These are phyloP conservation scores for Coemansia sp. DNA, from an alignment of 192 early-diverging fungal species.

Conservation along the genomic window DNA sequence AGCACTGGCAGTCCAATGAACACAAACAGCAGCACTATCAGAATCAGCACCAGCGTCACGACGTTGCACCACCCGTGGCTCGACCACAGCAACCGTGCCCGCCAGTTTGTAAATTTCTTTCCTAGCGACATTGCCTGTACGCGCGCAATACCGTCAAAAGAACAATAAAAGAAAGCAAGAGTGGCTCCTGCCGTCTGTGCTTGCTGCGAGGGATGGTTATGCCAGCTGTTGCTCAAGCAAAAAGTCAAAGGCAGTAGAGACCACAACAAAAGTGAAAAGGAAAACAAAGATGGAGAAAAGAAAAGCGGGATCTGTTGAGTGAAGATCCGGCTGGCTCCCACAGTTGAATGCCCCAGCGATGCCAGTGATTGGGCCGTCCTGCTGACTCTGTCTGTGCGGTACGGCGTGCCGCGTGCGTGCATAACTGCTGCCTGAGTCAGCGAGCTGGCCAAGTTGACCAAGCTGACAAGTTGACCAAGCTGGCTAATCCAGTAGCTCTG, in stretches of 20 bases:
- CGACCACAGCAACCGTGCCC: conserved; percentile 46
- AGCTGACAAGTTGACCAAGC: no score
- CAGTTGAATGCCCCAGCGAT: not conserved
- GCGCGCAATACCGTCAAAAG: no score
- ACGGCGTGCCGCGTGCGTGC: not conserved
- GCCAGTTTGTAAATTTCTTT: conserved; percentile 44
- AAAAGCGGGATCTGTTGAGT: not conserved
- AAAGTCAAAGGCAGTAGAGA: conserved; percentile 1
- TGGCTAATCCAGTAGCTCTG: not conserved
- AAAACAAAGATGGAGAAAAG: not conserved
- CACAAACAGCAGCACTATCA: conserved; percentile 49
- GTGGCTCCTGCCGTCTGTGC: no score
- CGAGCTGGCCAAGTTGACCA: not conserved
- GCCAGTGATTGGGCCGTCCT: not conserved
- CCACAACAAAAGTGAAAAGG: conserved; percentile 4
- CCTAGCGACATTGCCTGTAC: conserved; percentile 21
- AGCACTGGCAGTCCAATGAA: conserved; percentile 53
- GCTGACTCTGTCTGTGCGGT: not conserved
- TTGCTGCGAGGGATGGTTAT: not conserved
- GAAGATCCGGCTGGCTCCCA: not conserved
- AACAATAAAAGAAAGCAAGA: no score
- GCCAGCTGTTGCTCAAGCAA: not conserved
- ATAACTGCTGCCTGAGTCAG: not conserved
- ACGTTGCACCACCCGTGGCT: conserved; percentile 58
- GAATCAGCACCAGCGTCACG: conserved; percentile 41